Evolutionary conservation across 352 stramenopile species (phyloP).

Genomic region (Globisporangium spiculum): DNA sequence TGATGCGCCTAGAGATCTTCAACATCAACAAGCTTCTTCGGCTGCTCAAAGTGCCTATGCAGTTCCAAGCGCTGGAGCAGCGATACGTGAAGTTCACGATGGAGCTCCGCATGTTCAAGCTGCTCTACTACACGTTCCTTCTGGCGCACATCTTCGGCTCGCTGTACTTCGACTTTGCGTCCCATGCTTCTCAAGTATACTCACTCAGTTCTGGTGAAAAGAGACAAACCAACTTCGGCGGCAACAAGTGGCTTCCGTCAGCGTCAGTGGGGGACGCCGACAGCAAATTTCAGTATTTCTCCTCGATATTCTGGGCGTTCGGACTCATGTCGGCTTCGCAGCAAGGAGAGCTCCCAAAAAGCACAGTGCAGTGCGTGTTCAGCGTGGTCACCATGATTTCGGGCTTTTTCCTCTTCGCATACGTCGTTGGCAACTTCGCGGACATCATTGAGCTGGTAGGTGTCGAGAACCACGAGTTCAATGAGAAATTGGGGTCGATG

Average conservation of each 20-base stretch:
- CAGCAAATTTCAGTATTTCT: slow-evolving; percentile 28
- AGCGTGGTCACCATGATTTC: slow-evolving; percentile 38
- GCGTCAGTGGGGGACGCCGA: not conserved
- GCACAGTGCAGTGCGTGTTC: slow-evolving; percentile 31
- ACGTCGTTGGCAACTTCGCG: slow-evolving; percentile 45
- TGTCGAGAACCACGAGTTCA: slow-evolving; percentile 49
- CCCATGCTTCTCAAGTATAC: slow-evolving; percentile 31
- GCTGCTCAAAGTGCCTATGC: slow-evolving; percentile 42
- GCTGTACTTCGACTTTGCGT: slow-evolving; percentile 54
- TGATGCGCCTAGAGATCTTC: slow-evolving; percentile 30
- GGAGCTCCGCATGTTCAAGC: slow-evolving; percentile 49
- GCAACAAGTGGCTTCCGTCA: slow-evolving; percentile 36
- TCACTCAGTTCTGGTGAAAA: slow-evolving; percentile 3
- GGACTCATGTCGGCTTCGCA: slow-evolving; percentile 42
- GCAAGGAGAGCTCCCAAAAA: slow-evolving; percentile 36
- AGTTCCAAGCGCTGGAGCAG: slow-evolving; percentile 40
- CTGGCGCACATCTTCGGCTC: slow-evolving; percentile 50
- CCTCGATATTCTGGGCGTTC: slow-evolving; percentile 41
- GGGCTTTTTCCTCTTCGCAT: slow-evolving; percentile 46
- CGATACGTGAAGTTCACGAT: slow-evolving; percentile 41
- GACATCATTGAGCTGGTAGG: slow-evolving; percentile 46
- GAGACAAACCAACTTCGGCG: slow-evolving; percentile 30
- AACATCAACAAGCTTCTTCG: slow-evolving; percentile 57
- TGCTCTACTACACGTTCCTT: slow-evolving; percentile 54
- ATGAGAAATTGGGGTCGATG: slow-evolving; percentile 40